phyloP scores from a whole-genome alignment of 164 flowering plant genomes.

The Magnolia changhungtana region DNA sequence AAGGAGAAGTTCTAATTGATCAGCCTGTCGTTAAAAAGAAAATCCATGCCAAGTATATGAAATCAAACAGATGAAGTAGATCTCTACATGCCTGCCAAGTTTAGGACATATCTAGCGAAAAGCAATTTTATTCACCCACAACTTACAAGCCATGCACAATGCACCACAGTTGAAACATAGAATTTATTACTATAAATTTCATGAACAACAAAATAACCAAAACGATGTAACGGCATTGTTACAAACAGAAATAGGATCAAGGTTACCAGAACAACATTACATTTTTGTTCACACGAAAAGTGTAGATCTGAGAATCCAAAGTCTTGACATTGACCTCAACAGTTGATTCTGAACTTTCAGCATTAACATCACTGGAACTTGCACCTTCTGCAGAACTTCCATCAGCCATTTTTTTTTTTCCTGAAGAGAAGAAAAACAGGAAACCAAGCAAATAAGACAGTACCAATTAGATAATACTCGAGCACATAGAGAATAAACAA shows the following conservation, averaged over 20 bases:
- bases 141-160: background rate
- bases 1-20: background rate
- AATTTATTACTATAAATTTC: background rate
- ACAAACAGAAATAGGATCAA: background rate
- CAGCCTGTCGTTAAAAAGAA: background rate
- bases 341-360: conserved; percentile 46
- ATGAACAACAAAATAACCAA: background rate
- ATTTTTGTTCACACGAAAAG: conserved; percentile 64
- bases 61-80: background rate
- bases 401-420: conserved; percentile 53
- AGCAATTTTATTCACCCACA: too few species aligned
- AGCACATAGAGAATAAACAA: background rate
- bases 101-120: background rate
- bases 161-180: background rate
- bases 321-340: conserved; percentile 90
- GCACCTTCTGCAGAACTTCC: conserved; percentile 44
- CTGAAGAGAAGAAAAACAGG: background rate
- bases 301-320: conserved; percentile 72
- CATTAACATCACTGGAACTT: conserved; percentile 38
- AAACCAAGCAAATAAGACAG: background rate
- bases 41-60: background rate
- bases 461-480: background rate
- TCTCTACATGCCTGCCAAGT: background rate
- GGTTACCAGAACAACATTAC: conserved; percentile 32
- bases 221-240: background rate